Conservation (phyloP, 176 grass and related monocot genomes). For the Aegilops sharonensis region DNA sequence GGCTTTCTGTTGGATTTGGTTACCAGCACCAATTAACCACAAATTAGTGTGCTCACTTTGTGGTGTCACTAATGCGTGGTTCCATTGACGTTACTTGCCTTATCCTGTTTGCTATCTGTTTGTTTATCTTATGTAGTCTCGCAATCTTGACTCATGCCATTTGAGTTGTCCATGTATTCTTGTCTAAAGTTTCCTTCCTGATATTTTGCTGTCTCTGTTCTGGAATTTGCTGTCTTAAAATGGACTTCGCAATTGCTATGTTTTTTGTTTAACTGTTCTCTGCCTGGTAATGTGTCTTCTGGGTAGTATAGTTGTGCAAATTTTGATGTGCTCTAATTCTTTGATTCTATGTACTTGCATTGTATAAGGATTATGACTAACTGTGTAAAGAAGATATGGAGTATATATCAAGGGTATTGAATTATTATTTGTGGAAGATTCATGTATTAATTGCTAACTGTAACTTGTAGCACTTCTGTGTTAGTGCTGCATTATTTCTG, state of each 20-base stretch:
- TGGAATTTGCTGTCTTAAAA: neutral
- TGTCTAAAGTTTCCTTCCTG: neutral
- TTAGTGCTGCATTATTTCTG: neutral
- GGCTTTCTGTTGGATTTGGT: neutral
- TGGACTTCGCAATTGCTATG: neutral
- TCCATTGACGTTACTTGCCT: too few relatives aligned
- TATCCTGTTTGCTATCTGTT: neutral
- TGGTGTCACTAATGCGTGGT: neutral
- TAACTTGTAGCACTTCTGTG: neutral
- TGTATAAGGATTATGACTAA: neutral
- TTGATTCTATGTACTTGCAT: neutral
- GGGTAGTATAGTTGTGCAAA: neutral
- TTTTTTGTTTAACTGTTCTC: neutral
- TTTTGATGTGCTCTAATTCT: neutral
- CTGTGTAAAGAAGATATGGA: constrained; percentile 20
- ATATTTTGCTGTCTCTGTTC: neutral
- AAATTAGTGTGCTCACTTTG: neutral
- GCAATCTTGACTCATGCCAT: too few relatives aligned
- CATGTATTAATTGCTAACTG: constrained; percentile 23
- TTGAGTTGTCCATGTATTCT: too few relatives aligned
- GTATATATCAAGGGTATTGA: neutral
- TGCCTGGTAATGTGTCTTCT: neutral
- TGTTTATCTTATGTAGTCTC: neutral
- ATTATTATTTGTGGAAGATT: neutral
- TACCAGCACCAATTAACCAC: neutral